Conservation (phyloP, 1,284 basidiomycete genomes). For the Phaffia rhodozyma region DNA sequence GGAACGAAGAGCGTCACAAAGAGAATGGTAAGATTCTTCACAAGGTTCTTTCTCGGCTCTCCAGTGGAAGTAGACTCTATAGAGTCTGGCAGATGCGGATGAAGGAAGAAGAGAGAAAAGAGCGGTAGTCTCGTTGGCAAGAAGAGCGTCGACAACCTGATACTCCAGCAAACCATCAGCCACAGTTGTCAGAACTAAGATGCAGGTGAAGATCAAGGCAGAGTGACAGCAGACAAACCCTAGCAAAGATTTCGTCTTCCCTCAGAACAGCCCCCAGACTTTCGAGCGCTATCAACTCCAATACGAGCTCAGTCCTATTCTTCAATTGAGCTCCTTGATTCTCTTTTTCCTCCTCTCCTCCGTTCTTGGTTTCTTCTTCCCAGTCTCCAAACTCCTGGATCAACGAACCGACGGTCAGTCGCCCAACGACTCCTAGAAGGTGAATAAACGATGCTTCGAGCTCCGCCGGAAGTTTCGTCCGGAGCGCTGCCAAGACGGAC, state of each 20-base stretch:
- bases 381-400: slow-evolving; percentile 6
- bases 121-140: slow-evolving; percentile 6
- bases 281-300: slow-evolving; percentile 1
- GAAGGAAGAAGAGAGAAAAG: slow-evolving; percentile 1
- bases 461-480: slow-evolving; percentile 41
- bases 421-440: slow-evolving; percentile 35
- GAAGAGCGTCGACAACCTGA: slow-evolving; percentile 9
- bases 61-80: slow-evolving; percentile 8
- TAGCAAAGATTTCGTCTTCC: slow-evolving; percentile 8
- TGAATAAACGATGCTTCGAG: slow-evolving; percentile 43
- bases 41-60: neutral
- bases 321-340: neutral
- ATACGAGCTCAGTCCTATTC: neutral
- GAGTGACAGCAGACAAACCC: neutral
- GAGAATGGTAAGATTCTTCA: neutral
- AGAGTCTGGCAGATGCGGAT: neutral
- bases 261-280: slow-evolving; percentile 2
- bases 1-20: neutral
- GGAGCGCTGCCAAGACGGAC: slow-evolving; percentile 45
- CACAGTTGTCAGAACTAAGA: neutral
- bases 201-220: neutral
- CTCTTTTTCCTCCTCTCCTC: neutral
- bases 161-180: too few relatives aligned
- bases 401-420: neutral
- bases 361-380: neutral